Evolutionary conservation across 2,329 filamentous ascomycete genomes (phyloP).

Genomic region (Colletotrichum cordylinicola): DNA sequence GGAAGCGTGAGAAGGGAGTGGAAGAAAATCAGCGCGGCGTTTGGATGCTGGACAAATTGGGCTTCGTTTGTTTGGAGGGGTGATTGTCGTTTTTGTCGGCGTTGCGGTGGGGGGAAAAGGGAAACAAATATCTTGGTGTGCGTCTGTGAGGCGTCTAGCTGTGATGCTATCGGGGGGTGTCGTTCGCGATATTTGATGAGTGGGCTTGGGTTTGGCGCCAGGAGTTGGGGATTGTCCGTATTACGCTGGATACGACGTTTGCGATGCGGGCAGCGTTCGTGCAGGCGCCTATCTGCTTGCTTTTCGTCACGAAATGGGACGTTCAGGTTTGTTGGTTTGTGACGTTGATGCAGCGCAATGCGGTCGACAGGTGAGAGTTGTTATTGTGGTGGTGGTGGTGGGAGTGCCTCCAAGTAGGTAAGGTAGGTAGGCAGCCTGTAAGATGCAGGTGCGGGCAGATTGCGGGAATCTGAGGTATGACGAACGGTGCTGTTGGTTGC

Average conservation of each 20-base stretch:
- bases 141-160: neutral
- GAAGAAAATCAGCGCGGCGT: neutral
- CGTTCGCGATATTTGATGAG: neutral
- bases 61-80: constrained; percentile 10
- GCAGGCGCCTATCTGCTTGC: neutral
- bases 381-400: neutral
- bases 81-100: neutral
- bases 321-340: neutral
- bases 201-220: neutral
- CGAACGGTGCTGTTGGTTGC: neutral
- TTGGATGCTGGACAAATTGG: neutral
- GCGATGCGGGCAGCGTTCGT: neutral
- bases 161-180: neutral
- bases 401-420: neutral
- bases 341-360: neutral
- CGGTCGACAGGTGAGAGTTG: neutral
- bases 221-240: neutral
- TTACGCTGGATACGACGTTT: neutral
- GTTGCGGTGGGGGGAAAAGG: neutral
- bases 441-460: neutral
- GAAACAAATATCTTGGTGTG: neutral
- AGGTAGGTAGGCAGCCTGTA: neutral
- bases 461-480: neutral
- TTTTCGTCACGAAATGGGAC: neutral
- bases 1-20: neutral